Evolutionary conservation across 2,329 filamentous ascomycete genomes (phyloP).

Genomic region (Orbilia ellipsospora): DNA sequence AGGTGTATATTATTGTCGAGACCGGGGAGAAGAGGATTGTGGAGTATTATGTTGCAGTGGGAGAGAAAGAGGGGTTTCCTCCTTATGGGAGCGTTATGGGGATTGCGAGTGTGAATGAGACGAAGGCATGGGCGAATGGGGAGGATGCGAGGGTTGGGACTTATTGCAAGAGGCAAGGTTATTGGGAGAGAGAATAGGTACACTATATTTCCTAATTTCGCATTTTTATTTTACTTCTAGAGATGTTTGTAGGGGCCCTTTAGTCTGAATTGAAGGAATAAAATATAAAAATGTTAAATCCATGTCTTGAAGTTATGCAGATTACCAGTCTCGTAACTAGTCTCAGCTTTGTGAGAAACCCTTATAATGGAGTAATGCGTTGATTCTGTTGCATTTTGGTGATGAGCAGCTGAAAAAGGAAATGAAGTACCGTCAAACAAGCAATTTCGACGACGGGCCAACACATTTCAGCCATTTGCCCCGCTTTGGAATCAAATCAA

Average conservation of each 20-base stretch:
- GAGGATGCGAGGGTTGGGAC: constrained; percentile 15
- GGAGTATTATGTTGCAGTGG: constrained; percentile 49
- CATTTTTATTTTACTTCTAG: no score
- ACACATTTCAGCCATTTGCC: constrained; percentile 31
- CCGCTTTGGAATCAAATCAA: constrained; percentile 23
- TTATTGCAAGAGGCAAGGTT: constrained; percentile 27
- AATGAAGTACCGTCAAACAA: constrained; percentile 22
- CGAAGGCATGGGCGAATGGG: constrained; percentile 42
- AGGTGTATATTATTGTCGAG: constrained; percentile 49
- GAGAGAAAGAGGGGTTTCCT: constrained; percentile 26
- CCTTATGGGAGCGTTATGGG: constrained; percentile 15
- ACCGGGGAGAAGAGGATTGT: constrained; percentile 34
- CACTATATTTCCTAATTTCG: not conserved
- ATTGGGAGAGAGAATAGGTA: constrained; percentile 43
- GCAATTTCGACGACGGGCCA: constrained; percentile 16
- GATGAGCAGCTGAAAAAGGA: constrained; percentile 2
- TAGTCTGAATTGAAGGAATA: no score
- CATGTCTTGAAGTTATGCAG: no score
- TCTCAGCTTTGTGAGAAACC: no score
- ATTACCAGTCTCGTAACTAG: no score
- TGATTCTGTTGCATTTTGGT: constrained; percentile 31
- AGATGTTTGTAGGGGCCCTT: no score
- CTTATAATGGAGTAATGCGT: constrained; percentile 12
- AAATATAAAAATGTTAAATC: no score
- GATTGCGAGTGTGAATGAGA: constrained; percentile 16